Evolutionary conservation across 176 grass and related monocot species (phyloP).

Genomic region (Eragrostis nindensis): DNA sequence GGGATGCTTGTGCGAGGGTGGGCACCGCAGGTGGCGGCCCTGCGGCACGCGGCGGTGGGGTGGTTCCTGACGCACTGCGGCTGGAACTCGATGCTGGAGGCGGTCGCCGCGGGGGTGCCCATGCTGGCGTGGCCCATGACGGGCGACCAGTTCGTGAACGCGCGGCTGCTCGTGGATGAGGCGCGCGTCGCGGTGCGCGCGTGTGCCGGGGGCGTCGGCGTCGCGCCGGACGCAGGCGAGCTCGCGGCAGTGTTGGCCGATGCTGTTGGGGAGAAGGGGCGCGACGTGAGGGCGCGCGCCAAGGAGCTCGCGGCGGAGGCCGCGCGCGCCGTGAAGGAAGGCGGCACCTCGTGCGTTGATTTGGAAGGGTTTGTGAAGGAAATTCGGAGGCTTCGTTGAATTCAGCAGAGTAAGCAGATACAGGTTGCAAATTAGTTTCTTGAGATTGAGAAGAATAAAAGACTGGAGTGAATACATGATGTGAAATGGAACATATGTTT

Average conservation of each 20-base stretch:
- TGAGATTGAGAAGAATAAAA: no score
- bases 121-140: conserved; percentile 77
- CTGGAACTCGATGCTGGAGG: conserved; percentile 72
- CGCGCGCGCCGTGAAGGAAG: conserved; percentile 24
- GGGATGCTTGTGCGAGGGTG: conserved; percentile 58
- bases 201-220: conserved; percentile 40
- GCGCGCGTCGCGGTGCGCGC: conserved; percentile 42
- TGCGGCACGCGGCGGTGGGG: conserved; percentile 65
- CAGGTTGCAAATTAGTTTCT: no score
- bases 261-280: conserved; percentile 34
- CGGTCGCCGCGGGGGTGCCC: conserved; percentile 62
- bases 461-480: no score
- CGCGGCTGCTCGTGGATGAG: conserved; percentile 65
- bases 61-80: conserved; percentile 76
- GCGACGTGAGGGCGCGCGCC: conserved; percentile 24
- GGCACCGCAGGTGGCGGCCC: conserved; percentile 69
- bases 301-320: conserved; percentile 50
- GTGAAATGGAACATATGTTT: no score
- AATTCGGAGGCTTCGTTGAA: conserved; percentile 23
- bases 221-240: conserved; percentile 45
- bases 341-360: conserved; percentile 52
- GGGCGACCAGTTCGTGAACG: conserved; percentile 80
- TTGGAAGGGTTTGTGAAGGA: conserved; percentile 25
- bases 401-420: not conserved
- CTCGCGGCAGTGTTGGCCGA: conserved; percentile 43